Percentiles rank a stretch among this genome's conserved stretches.
phyloP scores from a whole-genome alignment of 1,139 yeast species.

The Yamadazyma diddensiae region DNA sequence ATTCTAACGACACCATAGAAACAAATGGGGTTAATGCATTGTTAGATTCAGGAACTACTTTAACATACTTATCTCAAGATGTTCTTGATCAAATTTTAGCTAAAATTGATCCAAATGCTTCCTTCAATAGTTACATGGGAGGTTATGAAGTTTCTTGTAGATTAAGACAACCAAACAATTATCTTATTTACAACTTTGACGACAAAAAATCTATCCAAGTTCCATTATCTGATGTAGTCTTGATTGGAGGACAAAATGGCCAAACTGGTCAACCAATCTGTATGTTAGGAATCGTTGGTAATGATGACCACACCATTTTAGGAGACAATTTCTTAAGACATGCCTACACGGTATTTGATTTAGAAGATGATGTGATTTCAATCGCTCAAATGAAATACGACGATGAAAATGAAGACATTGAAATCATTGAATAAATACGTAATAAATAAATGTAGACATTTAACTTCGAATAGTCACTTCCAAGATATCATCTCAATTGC shows the following conservation, averaged over 20 bases:
- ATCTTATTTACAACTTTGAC: constrained; percentile 26
- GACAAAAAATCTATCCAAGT: constrained; percentile 26
- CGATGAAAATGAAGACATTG: constrained; percentile 22
- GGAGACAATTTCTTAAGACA: constrained; percentile 62
- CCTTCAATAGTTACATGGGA: constrained; percentile 14
- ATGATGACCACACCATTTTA: constrained; percentile 27
- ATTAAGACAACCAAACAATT: constrained; percentile 22
- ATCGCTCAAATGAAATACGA: constrained; percentile 36
- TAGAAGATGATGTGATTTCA: constrained; percentile 35
- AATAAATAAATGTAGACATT: background rate
- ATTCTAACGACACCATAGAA: constrained; percentile 7
- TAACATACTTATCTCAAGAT: constrained; percentile 24
- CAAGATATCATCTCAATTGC: no score
- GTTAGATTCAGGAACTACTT: constrained; percentile 43
- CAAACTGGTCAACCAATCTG: constrained; percentile 18
- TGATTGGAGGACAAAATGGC: constrained; percentile 14
- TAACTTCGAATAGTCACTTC: no score
- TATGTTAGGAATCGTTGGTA: constrained; percentile 28
- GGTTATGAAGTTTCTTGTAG: constrained; percentile 28
- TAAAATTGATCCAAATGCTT: constrained; percentile 17
- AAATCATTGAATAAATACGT: constrained; percentile 11
- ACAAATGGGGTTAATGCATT: constrained; percentile 19
- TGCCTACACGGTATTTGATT: constrained; percentile 35
- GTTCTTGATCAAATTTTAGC: constrained; percentile 16
- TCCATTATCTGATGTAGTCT: constrained; percentile 29